Percentiles rank a stretch among this genome's conserved stretches.
Conservation (phyloP, 129 eudicot genomes). For the Sambucus nigra region DNA sequence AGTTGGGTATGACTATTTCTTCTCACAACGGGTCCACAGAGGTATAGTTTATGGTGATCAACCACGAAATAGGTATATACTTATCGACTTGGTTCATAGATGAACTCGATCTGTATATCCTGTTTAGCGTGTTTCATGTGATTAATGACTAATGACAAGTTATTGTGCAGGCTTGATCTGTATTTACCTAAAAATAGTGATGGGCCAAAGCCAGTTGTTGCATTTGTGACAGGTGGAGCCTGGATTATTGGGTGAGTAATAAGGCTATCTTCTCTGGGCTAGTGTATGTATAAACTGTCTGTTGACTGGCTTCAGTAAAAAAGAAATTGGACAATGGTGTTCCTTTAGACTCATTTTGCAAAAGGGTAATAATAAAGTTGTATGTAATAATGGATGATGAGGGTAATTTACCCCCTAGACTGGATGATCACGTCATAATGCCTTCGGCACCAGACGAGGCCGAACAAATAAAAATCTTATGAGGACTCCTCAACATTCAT, state of each 20-base stretch:
- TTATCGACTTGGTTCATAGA: conserved; percentile 5
- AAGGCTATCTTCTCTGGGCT: background rate
- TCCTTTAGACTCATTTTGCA: no score
- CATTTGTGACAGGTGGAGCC: conserved; percentile 95
- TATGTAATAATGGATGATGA: no score
- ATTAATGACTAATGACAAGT: conserved; percentile 9
- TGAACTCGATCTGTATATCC: background rate
- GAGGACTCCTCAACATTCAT: no score
- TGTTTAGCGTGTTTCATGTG: background rate
- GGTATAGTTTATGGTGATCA: conserved; percentile 76
- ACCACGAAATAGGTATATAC: conserved; percentile 79
- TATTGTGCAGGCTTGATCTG: conserved; percentile 72
- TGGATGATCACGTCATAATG: no score
- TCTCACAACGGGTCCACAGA: conserved; percentile 55
- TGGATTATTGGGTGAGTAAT: conserved; percentile 91
- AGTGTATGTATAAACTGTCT: background rate
- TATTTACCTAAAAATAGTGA: conserved; percentile 57
- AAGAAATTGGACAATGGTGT: no score
- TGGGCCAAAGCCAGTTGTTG: conserved; percentile 85
- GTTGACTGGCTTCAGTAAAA: no score
- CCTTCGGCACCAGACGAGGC: no score
- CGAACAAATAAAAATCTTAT: no score
- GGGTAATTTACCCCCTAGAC: no score
- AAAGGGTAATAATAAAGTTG: no score
- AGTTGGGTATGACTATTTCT: conserved; percentile 85